A percentile compares a stretch with the other conserved stretches of the same genome.
Evolutionary conservation across 805 yeast genomes (phyloP).

Genomic region (Lipomyces mesembrius): DNA sequence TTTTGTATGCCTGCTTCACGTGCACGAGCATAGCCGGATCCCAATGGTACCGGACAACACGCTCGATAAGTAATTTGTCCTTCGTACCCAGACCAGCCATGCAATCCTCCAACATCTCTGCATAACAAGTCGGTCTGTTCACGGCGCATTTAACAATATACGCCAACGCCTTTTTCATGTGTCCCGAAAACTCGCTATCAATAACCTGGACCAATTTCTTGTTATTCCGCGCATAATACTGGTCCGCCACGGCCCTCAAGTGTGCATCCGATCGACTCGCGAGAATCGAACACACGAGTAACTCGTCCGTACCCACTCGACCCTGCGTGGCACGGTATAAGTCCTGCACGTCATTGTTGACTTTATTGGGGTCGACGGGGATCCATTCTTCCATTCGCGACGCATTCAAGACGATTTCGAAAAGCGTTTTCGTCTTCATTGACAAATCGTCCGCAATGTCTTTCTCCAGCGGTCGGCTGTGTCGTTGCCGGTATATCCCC

Average conservation of each 20-base stretch:
- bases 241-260: slow-evolving; percentile 30
- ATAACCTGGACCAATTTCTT: slow-evolving; percentile 31
- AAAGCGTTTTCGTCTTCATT: slow-evolving; percentile 37
- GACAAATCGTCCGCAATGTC: slow-evolving; percentile 37
- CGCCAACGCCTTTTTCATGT: slow-evolving; percentile 37
- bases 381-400: slow-evolving; percentile 30
- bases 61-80: slow-evolving; percentile 34
- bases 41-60: slow-evolving; percentile 39
- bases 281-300: slow-evolving; percentile 36
- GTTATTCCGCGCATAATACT: slow-evolving; percentile 26
- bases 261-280: slow-evolving; percentile 35
- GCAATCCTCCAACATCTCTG: slow-evolving; percentile 36
- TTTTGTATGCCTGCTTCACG: slow-evolving; percentile 34
- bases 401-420: slow-evolving; percentile 33
- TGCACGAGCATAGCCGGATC: slow-evolving; percentile 27
- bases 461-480: slow-evolving; percentile 25
- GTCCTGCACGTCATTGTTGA: slow-evolving; percentile 33
- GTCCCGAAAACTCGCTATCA: slow-evolving; percentile 37
- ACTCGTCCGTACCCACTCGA: slow-evolving; percentile 36
- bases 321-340: slow-evolving; percentile 36
- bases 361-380: slow-evolving; percentile 31
- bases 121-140: slow-evolving; percentile 30
- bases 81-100: slow-evolving; percentile 40
- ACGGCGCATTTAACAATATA: slow-evolving; percentile 36
- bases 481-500: slow-evolving; percentile 32